Evolutionary conservation across 495 filamentous ascomycete genomes (phyloP).

Genomic region (Jackrogersella multiformis): DNA sequence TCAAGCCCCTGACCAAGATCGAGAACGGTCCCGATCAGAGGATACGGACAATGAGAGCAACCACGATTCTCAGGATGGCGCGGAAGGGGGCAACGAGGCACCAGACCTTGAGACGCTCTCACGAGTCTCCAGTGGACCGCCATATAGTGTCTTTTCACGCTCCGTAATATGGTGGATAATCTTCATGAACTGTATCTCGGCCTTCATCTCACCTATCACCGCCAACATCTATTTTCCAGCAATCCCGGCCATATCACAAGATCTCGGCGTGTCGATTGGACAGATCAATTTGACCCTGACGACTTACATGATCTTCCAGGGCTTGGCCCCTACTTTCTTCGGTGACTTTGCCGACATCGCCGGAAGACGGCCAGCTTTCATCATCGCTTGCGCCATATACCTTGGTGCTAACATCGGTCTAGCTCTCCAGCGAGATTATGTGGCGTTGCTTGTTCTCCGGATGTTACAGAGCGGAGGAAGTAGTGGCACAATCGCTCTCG

Average conservation of each 20-base stretch:
- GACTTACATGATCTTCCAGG: slow-evolving; percentile 71
- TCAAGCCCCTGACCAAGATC: slow-evolving; percentile 4
- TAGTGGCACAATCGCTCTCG: slow-evolving; percentile 65
- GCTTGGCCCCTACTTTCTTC: slow-evolving; percentile 65
- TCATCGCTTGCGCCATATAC: slow-evolving; percentile 67
- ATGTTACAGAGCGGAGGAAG: slow-evolving; percentile 71
- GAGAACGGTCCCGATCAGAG: background rate
- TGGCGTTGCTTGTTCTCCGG: slow-evolving; percentile 67
- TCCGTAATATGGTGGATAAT: slow-evolving; percentile 68
- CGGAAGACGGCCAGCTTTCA: slow-evolving; percentile 68
- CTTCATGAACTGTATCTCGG: slow-evolving; percentile 69
- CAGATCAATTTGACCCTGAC: slow-evolving; percentile 75
- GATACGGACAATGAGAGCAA: slow-evolving; percentile 20
- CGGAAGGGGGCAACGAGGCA: slow-evolving; percentile 21
- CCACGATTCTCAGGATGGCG: slow-evolving; percentile 6
- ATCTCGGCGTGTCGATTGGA: slow-evolving; percentile 65
- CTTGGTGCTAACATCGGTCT: slow-evolving; percentile 70
- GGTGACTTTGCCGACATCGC: slow-evolving; percentile 68
- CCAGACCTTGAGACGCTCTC: slow-evolving; percentile 43
- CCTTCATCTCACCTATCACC: slow-evolving; percentile 77
- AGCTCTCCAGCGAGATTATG: slow-evolving; percentile 67
- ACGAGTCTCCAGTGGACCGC: slow-evolving; percentile 51
- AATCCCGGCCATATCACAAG: slow-evolving; percentile 63
- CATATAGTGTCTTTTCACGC: slow-evolving; percentile 67
- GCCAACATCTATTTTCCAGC: slow-evolving; percentile 85